phyloP scores from a whole-genome alignment of 2,329 filamentous ascomycete species.

The Hirsutella rhossiliensis region DNA sequence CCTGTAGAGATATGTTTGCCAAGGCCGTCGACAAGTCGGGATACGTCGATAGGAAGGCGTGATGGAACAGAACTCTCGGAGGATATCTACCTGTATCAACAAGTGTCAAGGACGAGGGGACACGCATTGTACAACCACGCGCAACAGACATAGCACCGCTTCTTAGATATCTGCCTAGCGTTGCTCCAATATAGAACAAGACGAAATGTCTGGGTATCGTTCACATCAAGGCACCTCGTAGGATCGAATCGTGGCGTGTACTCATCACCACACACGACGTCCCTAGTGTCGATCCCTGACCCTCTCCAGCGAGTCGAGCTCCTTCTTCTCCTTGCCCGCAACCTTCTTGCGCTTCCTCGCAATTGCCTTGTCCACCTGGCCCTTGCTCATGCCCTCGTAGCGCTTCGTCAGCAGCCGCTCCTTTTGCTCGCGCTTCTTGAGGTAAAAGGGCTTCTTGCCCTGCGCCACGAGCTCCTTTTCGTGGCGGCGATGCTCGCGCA shows the following conservation, averaged over 20 bases:
- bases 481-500: conserved; percentile 63
- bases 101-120: background rate
- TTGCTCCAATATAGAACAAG: background rate
- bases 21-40: conserved; percentile 32
- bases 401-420: conserved; percentile 68
- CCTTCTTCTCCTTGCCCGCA: conserved; percentile 71
- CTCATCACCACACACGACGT: background rate
- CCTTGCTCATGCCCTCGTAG: conserved; percentile 73
- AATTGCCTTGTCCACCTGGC: conserved; percentile 72
- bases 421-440: conserved; percentile 90
- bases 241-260: too few species aligned
- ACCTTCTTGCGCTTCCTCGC: conserved; percentile 86
- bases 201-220: background rate
- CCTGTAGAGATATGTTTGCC: conserved; percentile 69
- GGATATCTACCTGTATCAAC: background rate
- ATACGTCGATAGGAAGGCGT: conserved; percentile 8
- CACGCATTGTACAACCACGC: background rate
- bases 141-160: background rate
- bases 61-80: background rate
- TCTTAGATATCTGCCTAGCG: background rate
- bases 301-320: conserved; percentile 35
- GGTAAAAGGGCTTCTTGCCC: conserved; percentile 85
- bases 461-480: conserved; percentile 78
- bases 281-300: conserved; percentile 5
- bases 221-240: too few species aligned